These are phyloP conservation scores for Vaccinium macrocarpon DNA, from an alignment of 148 eudicot species.

Conservation along the genomic window DNA sequence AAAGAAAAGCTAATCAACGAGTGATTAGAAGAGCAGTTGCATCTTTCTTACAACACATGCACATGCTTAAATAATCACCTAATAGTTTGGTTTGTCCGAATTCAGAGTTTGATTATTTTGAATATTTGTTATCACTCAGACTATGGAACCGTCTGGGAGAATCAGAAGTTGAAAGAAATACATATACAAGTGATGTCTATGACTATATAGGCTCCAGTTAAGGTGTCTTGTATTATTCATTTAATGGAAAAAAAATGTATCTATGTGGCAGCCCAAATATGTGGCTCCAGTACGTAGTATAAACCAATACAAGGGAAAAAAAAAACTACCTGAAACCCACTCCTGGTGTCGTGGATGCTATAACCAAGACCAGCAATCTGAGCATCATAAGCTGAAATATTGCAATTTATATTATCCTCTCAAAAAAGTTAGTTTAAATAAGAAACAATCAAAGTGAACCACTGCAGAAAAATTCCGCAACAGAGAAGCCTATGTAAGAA, in stretches of 20 bases:
- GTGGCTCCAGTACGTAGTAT: not conserved
- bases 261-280: not conserved
- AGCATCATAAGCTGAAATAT: slow-evolving; percentile 84
- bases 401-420: not conserved
- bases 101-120: no score
- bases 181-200: not conserved
- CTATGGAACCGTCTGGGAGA: not conserved
- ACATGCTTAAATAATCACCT: not conserved
- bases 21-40: not conserved
- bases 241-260: not conserved
- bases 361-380: slow-evolving; percentile 93
- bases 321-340: slow-evolving; percentile 76
- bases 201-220: not conserved
- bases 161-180: not conserved
- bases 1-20: not conserved
- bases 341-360: slow-evolving; percentile 41
- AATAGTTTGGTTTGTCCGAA: not conserved
- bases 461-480: not conserved
- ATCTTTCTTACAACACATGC: not conserved
- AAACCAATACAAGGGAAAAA: not conserved
- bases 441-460: not conserved
- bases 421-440: not conserved
- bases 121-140: no score
- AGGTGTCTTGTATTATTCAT: not conserved
- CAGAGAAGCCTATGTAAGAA: not conserved